A percentile compares a stretch with the other conserved stretches of the same genome.
Evolutionary conservation across 164 flowering plant genomes (phyloP).

Genomic region (Dillenia turbinata): DNA sequence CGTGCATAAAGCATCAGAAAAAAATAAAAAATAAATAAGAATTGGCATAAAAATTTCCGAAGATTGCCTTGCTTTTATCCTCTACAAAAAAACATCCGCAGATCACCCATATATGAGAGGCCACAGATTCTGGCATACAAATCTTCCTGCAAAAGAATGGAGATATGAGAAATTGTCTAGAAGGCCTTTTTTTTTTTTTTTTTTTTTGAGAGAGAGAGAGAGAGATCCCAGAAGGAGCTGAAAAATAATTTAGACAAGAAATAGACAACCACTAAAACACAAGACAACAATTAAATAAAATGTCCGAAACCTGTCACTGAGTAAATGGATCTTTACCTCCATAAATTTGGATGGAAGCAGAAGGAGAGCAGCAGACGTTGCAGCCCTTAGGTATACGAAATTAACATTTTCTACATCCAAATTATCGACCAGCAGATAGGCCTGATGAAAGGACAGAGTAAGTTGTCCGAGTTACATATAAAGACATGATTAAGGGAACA

Average conservation of each 20-base stretch:
- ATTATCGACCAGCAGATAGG: conserved; percentile 58
- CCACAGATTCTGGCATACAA: conserved; percentile 85
- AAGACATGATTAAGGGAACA: no score
- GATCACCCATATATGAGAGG: conserved; percentile 91
- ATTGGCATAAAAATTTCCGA: not conserved
- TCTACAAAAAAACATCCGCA: conserved; percentile 97
- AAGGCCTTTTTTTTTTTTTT: no score
- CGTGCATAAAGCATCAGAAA: not conserved
- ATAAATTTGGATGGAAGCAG: conserved; percentile 72
- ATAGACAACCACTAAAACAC: no score
- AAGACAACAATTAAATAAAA: no score
- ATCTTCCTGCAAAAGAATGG: conserved; percentile 56
- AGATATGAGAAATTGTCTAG: no score
- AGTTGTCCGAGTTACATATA: no score
- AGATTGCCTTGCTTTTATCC: conserved; percentile 76
- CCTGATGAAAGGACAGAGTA: conserved; percentile 34
- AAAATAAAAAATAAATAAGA: not conserved
- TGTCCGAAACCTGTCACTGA: no score
- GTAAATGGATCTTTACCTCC: conserved; percentile 39
- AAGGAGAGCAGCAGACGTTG: conserved; percentile 87
- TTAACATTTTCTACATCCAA: conserved; percentile 51
- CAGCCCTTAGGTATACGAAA: conserved; percentile 62
- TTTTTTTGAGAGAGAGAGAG: not conserved
- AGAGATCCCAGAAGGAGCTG: not conserved
- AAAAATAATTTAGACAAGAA: no score